Conservation (phyloP, 345 rosid species). For the Chamaenerion angustifolium region DNA sequence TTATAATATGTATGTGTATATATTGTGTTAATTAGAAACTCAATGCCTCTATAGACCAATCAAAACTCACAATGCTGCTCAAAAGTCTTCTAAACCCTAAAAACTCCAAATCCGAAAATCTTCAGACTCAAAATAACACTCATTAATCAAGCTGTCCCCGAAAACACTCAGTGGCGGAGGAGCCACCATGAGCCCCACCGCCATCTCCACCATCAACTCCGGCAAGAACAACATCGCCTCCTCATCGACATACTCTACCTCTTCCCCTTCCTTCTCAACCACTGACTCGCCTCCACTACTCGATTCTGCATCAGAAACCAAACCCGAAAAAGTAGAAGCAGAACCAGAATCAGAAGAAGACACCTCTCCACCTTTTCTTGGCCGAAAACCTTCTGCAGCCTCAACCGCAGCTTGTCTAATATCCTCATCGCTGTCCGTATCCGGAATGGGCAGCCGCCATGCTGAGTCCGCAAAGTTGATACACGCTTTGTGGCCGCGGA, state of each 20-base stretch:
- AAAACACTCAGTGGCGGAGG: slow-evolving; percentile 30
- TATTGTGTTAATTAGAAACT: too few relatives aligned
- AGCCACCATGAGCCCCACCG: slow-evolving; percentile 51
- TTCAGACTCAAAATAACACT: background rate
- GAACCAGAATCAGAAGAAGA: background rate
- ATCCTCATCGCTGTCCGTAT: slow-evolving; percentile 16
- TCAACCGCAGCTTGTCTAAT: slow-evolving; percentile 25
- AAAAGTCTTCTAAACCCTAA: too few relatives aligned
- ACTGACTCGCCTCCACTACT: background rate
- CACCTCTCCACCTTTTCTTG: background rate
- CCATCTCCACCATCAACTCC: slow-evolving; percentile 30
- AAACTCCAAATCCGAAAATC: background rate
- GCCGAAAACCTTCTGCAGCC: slow-evolving; percentile 14
- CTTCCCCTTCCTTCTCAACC: slow-evolving; percentile 2
- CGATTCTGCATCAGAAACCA: slow-evolving; percentile 1
- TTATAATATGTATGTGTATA: too few relatives aligned
- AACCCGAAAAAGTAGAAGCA: background rate
- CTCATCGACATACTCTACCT: slow-evolving; percentile 14
- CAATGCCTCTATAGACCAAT: too few relatives aligned
- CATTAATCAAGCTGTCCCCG: slow-evolving; percentile 6
- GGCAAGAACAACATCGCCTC: slow-evolving; percentile 34
- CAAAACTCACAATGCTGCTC: too few relatives aligned
- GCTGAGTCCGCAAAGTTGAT: slow-evolving; percentile 32
- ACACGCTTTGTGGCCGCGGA: slow-evolving; percentile 25
- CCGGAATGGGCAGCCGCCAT: slow-evolving; percentile 18